Percentiles rank a stretch among this genome's conserved stretches.
phyloP scores from a whole-genome alignment of 2,329 filamentous ascomycete genomes.

The Microdochium nivale region DNA sequence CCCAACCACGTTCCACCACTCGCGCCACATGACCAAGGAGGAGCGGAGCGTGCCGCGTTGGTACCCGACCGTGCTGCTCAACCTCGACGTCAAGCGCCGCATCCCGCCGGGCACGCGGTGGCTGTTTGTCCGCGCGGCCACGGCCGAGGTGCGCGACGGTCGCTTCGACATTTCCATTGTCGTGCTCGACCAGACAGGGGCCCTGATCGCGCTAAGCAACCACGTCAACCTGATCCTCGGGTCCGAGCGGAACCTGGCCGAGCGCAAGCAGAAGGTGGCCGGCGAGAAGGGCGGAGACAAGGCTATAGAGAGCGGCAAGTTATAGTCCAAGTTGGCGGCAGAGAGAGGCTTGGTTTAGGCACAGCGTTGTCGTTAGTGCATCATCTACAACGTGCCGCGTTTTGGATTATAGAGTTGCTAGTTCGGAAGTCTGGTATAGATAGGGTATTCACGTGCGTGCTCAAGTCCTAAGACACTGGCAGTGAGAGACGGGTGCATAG shows the following conservation, averaged over 20 bases:
- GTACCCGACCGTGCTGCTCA: conserved; percentile 58
- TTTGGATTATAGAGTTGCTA: too few relatives aligned
- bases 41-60: conserved; percentile 32
- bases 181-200: conserved; percentile 48
- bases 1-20: conserved; percentile 21
- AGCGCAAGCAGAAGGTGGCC: background rate
- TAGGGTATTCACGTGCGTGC: too few relatives aligned
- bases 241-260: conserved; percentile 42
- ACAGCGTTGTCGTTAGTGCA: too few relatives aligned
- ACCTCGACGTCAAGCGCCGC: conserved; percentile 59
- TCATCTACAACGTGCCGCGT: too few relatives aligned
- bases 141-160: conserved; percentile 54
- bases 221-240: conserved; percentile 54
- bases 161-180: conserved; percentile 58
- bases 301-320: too few relatives aligned
- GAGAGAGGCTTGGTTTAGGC: too few relatives aligned
- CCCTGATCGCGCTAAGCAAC: conserved; percentile 54
- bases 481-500: too few relatives aligned
- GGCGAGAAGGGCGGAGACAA: background rate
- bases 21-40: conserved; percentile 20
- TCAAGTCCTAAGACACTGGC: too few relatives aligned
- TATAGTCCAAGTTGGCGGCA: too few relatives aligned
- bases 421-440: too few relatives aligned
- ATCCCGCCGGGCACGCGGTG: conserved; percentile 53
- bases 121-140: conserved; percentile 50